Percentiles rank a stretch among this genome's conserved stretches.
phyloP scores from a whole-genome alignment of 345 rosid genomes.

The Eucalyptus cloeziana region DNA sequence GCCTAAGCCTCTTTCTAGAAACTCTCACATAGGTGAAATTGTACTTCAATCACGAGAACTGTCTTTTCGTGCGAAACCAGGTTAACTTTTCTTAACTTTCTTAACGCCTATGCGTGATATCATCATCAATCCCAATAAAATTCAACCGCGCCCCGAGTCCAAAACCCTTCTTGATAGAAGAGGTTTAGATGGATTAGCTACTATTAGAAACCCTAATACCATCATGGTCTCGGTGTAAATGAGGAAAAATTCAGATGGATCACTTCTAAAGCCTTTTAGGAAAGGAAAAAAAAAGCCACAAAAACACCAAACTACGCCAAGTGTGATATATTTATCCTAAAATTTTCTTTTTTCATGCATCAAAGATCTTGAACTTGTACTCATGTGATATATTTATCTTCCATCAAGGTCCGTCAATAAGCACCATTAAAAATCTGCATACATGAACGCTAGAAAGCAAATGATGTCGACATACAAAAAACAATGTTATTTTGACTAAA shows the following conservation, averaged over 20 bases:
- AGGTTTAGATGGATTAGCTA: background rate
- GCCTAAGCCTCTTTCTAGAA: background rate
- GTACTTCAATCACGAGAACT: background rate
- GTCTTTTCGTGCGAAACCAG: background rate
- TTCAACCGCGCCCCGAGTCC: background rate
- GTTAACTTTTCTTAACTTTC: background rate
- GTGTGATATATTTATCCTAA: too few species aligned
- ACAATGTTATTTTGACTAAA: background rate
- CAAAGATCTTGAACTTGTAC: too few species aligned
- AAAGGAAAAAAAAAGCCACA: background rate
- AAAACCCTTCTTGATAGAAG: background rate
- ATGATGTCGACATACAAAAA: rapidly evolving
- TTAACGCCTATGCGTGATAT: background rate
- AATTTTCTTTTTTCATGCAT: too few species aligned
- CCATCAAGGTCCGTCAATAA: rapidly evolving
- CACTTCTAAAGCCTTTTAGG: background rate
- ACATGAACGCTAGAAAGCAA: background rate
- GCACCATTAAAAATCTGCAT: background rate
- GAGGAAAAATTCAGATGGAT: background rate
- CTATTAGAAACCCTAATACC: background rate
- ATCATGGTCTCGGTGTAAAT: background rate
- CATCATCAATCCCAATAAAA: background rate
- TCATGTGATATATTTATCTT: too few species aligned
- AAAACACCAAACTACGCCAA: too few species aligned
- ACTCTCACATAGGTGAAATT: background rate